Conservation (phyloP, 768 basidiomycete genomes). For the Macrolepiota fuliginosa region DNA sequence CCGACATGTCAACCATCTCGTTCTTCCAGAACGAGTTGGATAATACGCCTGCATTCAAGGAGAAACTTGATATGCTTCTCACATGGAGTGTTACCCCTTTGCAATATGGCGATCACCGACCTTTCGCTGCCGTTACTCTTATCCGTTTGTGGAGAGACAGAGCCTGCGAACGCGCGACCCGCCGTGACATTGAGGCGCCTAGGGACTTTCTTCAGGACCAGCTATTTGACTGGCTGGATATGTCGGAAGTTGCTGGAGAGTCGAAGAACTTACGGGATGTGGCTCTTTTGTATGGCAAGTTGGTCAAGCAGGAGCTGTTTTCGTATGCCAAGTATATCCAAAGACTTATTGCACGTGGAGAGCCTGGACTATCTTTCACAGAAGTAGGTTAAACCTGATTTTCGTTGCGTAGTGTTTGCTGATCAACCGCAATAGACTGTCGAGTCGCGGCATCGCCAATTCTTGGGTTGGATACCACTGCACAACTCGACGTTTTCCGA, state of each 20-base stretch:
- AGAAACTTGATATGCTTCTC: constrained; percentile 70
- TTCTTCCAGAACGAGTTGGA: constrained; percentile 54
- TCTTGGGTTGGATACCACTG: constrained; percentile 73
- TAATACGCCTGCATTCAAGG: constrained; percentile 46
- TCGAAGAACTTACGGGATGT: constrained; percentile 54
- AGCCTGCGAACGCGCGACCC: constrained; percentile 58
- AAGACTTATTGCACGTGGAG: constrained; percentile 77
- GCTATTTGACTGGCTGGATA: constrained; percentile 81
- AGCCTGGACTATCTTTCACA: constrained; percentile 51
- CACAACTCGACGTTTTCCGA: constrained; percentile 57
- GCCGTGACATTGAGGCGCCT: constrained; percentile 59
- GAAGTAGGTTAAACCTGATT: constrained; percentile 40
- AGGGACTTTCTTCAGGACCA: constrained; percentile 69
- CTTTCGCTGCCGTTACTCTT: constrained; percentile 71
- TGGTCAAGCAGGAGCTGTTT: constrained; percentile 69
- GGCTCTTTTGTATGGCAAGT: constrained; percentile 66
- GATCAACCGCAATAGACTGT: constrained; percentile 29
- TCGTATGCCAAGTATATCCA: constrained; percentile 76
- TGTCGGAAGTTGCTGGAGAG: constrained; percentile 59
- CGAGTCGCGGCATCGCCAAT: constrained; percentile 64
- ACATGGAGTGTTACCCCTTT: constrained; percentile 80
- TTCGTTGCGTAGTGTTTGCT: not conserved
- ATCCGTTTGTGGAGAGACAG: constrained; percentile 62
- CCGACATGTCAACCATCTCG: constrained; percentile 52
- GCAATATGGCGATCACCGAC: constrained; percentile 81